Base-by-base conservation (phyloP, 2,329 filamentous ascomycete species). In the Colletotrichum sp. region DNA sequence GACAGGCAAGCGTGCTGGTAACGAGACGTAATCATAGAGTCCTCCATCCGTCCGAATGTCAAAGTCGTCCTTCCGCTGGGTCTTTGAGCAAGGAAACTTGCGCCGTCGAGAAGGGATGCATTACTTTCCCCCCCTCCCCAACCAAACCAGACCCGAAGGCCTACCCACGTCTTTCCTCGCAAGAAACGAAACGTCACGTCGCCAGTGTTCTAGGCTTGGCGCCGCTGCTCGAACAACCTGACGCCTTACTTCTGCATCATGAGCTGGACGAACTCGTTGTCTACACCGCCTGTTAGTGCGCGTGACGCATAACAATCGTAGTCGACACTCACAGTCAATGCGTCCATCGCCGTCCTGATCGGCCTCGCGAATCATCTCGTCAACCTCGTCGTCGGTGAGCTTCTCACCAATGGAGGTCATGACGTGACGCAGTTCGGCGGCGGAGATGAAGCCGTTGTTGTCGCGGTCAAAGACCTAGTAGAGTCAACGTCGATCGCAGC, bases 381-480 rank as follows among this genome's bases (percentile, higher is more conserved):
- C 95, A 80, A 97, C 95, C 87, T 97, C 95, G 80, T 96, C 94
- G 82, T 97, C 95, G 70, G 94, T 96, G 84, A 97, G 91, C 89
- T 96, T 97, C 90, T 97, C 95, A 79, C 95, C 95, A 81, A 97
- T 97, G 66, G 94, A 96, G 77, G 95, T 96, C 95, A 97, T 97
- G 86, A 97, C 95, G 82, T 97, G 95, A 81, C 95, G 94, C 82
- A 97, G 90, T 87, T 97, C 95, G 71, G 95, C 95, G 77, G 95
- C 95, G 30, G 95, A 97, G 85, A 97, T 97, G 87, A 96, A 97
- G 71, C 95, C 95, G 86, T 97, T 97, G 89, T 96, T 97, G 83
- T 97, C 95, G 81, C 95, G 94, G 84, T 97, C 95, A 82, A 97
- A 97, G 71, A 94, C 92, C 90, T 93, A 74, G 34, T 77, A 18